These are phyloP conservation scores for Nematodospora valgi DNA, from an alignment of 805 yeast species.

Conservation along the genomic window DNA sequence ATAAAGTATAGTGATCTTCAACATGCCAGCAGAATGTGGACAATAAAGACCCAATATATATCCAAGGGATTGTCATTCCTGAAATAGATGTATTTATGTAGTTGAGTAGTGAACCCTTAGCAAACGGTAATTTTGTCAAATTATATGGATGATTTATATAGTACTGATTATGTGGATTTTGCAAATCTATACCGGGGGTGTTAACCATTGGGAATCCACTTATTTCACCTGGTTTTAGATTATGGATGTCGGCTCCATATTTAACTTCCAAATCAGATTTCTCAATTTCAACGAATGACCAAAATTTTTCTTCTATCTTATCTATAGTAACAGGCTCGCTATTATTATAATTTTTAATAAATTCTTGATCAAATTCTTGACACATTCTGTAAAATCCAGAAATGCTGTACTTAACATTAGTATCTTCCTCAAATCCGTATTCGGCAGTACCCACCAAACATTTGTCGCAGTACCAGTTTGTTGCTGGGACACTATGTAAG, in stretches of 20 bases:
- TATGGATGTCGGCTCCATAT: constrained; percentile 85
- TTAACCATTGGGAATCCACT: constrained; percentile 68
- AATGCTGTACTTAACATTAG: constrained; percentile 51
- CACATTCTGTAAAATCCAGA: constrained; percentile 60
- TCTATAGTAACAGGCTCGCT: constrained; percentile 36
- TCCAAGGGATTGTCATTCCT: constrained; percentile 96
- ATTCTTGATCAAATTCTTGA: constrained; percentile 43
- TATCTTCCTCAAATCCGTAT: constrained; percentile 77
- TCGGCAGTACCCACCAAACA: constrained; percentile 87
- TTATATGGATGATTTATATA: constrained; percentile 71
- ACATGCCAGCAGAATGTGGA: constrained; percentile 97
- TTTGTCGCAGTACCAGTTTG: constrained; percentile 76
- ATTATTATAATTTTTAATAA: constrained; percentile 29
- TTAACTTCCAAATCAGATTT: constrained; percentile 54
- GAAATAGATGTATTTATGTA: constrained; percentile 66
- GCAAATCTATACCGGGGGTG: constrained; percentile 17
- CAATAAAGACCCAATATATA: constrained; percentile 83
- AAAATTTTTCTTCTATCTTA: constrained; percentile 60
- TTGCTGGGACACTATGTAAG: constrained; percentile 47
- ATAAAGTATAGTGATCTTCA: constrained; percentile 89
- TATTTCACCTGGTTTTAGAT: constrained; percentile 57
- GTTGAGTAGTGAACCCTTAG: constrained; percentile 65
- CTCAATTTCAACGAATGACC: constrained; percentile 48
- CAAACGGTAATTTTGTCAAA: constrained; percentile 66
- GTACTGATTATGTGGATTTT: constrained; percentile 16